Conservation (phyloP, 2,329 filamentous ascomycete genomes). For the Aspergillus chevalieri region DNA sequence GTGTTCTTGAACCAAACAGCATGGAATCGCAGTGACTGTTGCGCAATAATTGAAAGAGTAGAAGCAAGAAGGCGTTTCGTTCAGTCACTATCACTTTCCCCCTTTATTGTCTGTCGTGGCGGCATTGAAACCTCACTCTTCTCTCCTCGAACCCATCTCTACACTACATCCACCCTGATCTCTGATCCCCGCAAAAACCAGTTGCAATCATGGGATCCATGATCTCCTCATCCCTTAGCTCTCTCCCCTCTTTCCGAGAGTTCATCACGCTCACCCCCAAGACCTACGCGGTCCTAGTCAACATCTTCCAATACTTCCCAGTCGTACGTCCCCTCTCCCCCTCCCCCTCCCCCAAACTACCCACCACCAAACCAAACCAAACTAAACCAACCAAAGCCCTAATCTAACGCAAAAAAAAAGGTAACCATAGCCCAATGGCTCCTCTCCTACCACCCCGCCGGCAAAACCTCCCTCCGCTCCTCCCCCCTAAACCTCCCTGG, state of each 20-base stretch:
- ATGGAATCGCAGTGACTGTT: too few relatives aligned
- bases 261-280: slow-evolving; percentile 36
- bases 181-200: background rate
- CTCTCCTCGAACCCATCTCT: background rate
- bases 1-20: too few relatives aligned
- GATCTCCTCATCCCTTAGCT: slow-evolving; percentile 16
- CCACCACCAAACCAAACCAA: slow-evolving; percentile 3
- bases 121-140: background rate
- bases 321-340: slow-evolving; percentile 25
- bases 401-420: slow-evolving; percentile 41
- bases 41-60: too few relatives aligned
- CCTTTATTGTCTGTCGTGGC: background rate
- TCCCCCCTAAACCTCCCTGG: slow-evolving; percentile 82
- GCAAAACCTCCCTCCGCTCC: slow-evolving; percentile 69
- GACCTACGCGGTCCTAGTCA: slow-evolving; percentile 30
- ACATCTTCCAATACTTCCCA: slow-evolving; percentile 39
- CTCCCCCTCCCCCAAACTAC: background rate
- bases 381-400: background rate
- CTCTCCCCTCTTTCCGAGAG: slow-evolving; percentile 22
- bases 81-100: background rate
- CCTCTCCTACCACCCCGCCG: slow-evolving; percentile 77
- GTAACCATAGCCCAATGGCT: slow-evolving; percentile 68
- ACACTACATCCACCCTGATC: too few relatives aligned
- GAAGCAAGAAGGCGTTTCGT: background rate
- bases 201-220: slow-evolving; percentile 17